phyloP scores from a whole-genome alignment of 257 asterid species.

The Phtheirospermum japonicum region DNA sequence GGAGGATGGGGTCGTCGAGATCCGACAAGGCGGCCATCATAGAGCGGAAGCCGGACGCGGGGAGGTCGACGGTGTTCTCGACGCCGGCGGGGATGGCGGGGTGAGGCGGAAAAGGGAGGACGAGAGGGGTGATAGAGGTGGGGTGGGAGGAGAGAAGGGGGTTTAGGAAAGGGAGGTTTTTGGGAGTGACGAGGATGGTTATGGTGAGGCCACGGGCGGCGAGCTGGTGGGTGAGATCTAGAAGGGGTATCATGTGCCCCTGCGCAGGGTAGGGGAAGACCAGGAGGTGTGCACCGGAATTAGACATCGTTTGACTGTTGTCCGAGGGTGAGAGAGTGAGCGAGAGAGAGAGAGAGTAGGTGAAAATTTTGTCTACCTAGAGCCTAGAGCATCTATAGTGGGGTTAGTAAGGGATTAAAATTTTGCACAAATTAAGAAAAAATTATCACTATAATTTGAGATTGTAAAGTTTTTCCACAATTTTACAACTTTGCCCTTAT shows the following conservation, averaged over 20 bases:
- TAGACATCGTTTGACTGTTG: slow-evolving; percentile 7
- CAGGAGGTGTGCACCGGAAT: slow-evolving; percentile 50
- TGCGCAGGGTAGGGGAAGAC: slow-evolving; percentile 86
- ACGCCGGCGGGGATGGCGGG: slow-evolving; percentile 61
- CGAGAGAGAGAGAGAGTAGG: slow-evolving; percentile 12
- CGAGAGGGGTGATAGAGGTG: slow-evolving; percentile 49
- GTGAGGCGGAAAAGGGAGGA: slow-evolving; percentile 62
- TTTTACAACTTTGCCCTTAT: too few relatives aligned
- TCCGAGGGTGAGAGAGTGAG: slow-evolving; percentile 15
- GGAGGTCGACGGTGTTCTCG: slow-evolving; percentile 69
- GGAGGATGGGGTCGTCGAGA: slow-evolving; percentile 31
- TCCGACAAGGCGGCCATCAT: slow-evolving; percentile 44
- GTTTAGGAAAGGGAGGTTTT: slow-evolving; percentile 47
- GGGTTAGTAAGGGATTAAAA: too few relatives aligned
- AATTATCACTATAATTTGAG: too few relatives aligned
- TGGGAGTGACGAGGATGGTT: slow-evolving; percentile 72
- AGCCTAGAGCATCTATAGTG: too few relatives aligned
- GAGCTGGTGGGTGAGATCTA: slow-evolving; percentile 60
- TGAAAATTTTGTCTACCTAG: too few relatives aligned
- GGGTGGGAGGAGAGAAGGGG: slow-evolving; percentile 56
- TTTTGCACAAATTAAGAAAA: too few relatives aligned
- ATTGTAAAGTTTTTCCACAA: too few relatives aligned
- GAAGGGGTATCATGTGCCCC: slow-evolving; percentile 81
- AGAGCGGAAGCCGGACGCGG: slow-evolving; percentile 41
- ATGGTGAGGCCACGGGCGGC: slow-evolving; percentile 50